Base-by-base conservation (phyloP, 2,329 filamentous ascomycete genomes). In the Passalora sequoiae region DNA sequence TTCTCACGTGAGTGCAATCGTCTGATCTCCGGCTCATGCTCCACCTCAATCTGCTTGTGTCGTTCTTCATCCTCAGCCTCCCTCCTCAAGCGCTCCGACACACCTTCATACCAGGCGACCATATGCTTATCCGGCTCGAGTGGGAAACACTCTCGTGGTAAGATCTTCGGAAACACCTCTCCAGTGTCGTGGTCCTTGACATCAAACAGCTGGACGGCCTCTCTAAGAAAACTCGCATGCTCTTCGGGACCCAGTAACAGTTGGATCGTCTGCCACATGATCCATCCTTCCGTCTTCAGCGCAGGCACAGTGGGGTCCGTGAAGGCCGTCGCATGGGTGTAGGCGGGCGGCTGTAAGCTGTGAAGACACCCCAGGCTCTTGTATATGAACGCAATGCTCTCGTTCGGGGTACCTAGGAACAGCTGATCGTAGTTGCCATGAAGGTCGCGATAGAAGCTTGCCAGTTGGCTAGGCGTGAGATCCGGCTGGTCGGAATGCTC, bases 211-310 rank as follows among this genome's bases (percentile, higher is more conserved):
- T 76, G 76, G 3, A 94, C 84, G 0, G 89, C 87, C 58, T 79
- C 82, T 58, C 92, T 87, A 17, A 98, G 66, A 57, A 89, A 91
- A 0, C 80, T 80, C 1, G 89, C 84, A 68, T 97, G 89, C 57
- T 94, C 86, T 55, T 92, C 84, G 0, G 92, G 92, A 1, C 83
- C 86, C 1, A 97, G 76, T 25, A 97, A 71, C 16, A 95, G 76
- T 68, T 97, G 88, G 43, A 97, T 85, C 0, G 86, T 88, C 69
- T 95, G 84, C 91, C 91, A 98, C 63, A 87, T 82, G 31, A 91
- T 86, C 64, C 94, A 98, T 29, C 92, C 92, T 59, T 80, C 78
- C 0, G 77, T 73, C 25, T 91, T 94, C 43, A 98, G 70, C 10
- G 89, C 86, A 0, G 92, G 92, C 30, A 96, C 77, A 0, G 77